Evolutionary conservation across 148 eudicot genomes (phyloP).

Genomic region (Drosera capensis): DNA sequence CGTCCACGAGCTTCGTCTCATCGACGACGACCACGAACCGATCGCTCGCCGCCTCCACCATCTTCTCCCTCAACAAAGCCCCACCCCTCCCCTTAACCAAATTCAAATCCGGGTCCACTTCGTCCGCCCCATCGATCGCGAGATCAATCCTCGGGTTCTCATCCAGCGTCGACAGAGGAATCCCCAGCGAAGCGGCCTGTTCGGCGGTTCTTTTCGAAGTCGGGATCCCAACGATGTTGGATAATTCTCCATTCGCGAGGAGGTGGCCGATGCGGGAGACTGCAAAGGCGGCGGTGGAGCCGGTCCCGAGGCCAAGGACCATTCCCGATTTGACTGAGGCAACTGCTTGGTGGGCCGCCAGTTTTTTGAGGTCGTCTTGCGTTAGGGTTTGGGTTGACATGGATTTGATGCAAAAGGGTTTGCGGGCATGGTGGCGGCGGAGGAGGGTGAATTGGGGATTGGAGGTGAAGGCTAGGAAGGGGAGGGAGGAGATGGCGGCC

Average conservation of each 20-base stretch:
- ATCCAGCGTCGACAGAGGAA: conserved; percentile 59
- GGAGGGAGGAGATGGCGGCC: too few relatives aligned
- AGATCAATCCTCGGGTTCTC: conserved; percentile 64
- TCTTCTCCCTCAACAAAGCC: conserved; percentile 71
- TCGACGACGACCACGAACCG: conserved; percentile 80
- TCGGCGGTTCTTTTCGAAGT: conserved; percentile 78
- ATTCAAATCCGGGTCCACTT: conserved; percentile 78
- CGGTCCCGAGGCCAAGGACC: conserved; percentile 94
- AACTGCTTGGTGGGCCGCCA: conserved; percentile 93
- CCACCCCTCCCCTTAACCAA: conserved; percentile 95
- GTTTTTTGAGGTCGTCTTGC: conserved; percentile 85
- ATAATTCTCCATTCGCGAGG: conserved; percentile 30
- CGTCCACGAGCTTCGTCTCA: conserved; percentile 66
- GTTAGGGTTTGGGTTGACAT: conserved; percentile 43
- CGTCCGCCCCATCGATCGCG: conserved; percentile 93
- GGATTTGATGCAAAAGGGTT: conserved; percentile 24
- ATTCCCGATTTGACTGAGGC: conserved; percentile 76
- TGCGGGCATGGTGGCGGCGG: conserved; percentile 11
- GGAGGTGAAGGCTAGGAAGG: too few relatives aligned
- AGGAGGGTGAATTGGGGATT: too few relatives aligned
- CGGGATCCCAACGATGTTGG: conserved; percentile 71
- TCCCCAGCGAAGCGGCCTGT: conserved; percentile 52
- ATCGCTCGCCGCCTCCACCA: conserved; percentile 87
- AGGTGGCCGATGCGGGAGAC: conserved; percentile 64
- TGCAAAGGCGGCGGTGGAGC: conserved; percentile 87